Conservation (phyloP, 1,284 basidiomycete genomes). For the Rhodotorula mucilaginosa region DNA sequence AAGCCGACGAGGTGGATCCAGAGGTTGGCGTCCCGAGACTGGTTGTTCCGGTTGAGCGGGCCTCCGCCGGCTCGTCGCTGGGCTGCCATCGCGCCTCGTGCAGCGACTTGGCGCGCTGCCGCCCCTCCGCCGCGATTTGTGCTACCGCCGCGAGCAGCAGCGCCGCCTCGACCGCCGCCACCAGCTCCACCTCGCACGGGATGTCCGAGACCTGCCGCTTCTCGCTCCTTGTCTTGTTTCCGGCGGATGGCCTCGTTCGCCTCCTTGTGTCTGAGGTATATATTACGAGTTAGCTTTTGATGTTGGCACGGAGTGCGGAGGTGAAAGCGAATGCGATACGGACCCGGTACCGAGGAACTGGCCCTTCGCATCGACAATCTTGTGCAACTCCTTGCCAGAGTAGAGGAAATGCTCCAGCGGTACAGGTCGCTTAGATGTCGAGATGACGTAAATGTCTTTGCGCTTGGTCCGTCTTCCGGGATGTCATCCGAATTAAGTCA, state of each 20-base stretch:
- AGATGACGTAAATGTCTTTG: slow-evolving; percentile 99
- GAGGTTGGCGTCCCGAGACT: slow-evolving; percentile 67
- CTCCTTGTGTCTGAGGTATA: slow-evolving; percentile 68
- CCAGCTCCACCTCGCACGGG: slow-evolving; percentile 66
- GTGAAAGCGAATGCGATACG: slow-evolving; percentile 27
- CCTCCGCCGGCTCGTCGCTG: slow-evolving; percentile 47
- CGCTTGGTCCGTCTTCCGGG: slow-evolving; percentile 87
- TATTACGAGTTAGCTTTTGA: background rate
- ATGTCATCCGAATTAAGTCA: background rate
- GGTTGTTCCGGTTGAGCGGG: slow-evolving; percentile 63
- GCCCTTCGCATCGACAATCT: slow-evolving; percentile 83
- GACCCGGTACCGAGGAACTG: slow-evolving; percentile 75
- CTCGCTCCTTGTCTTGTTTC: slow-evolving; percentile 96
- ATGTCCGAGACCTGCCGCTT: slow-evolving; percentile 75
- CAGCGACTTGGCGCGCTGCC: slow-evolving; percentile 34
- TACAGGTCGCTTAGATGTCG: slow-evolving; percentile 91
- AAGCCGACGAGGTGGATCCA: slow-evolving; percentile 90
- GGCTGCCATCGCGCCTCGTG: slow-evolving; percentile 36
- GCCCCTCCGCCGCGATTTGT: slow-evolving; percentile 46
- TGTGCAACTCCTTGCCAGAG: slow-evolving; percentile 84
- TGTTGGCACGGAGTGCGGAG: slow-evolving; percentile 11
- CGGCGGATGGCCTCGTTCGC: slow-evolving; percentile 82
- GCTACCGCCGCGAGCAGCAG: slow-evolving; percentile 56
- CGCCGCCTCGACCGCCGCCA: slow-evolving; percentile 58
- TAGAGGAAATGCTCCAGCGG: slow-evolving; percentile 97